Conservation (phyloP, 768 basidiomycete genomes). For the Auriscalpium orientale region DNA sequence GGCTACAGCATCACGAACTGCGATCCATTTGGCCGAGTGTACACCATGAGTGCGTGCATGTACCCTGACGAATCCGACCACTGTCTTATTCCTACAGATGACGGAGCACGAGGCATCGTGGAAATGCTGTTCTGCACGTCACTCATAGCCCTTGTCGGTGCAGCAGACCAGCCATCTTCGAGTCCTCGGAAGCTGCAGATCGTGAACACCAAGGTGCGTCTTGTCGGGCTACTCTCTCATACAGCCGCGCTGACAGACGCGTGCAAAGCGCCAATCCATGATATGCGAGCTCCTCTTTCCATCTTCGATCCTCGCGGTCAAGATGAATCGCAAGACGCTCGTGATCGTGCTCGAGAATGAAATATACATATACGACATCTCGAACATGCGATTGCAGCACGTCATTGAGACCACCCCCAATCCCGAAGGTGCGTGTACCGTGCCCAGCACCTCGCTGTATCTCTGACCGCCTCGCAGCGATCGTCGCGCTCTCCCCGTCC, state of each 20-base stretch:
- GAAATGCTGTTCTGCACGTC: constrained; percentile 99
- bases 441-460: neutral
- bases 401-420: constrained; percentile 97
- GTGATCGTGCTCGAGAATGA: constrained; percentile 96
- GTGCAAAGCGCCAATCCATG: constrained; percentile 70
- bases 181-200: constrained; percentile 94
- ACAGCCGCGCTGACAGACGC: constrained; percentile 29
- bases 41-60: constrained; percentile 77
- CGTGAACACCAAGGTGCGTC: constrained; percentile 90
- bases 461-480: constrained; percentile 45
- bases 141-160: constrained; percentile 92
- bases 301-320: constrained; percentile 93
- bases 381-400: constrained; percentile 94
- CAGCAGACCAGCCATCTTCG: constrained; percentile 84
- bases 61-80: neutral
- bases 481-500: constrained; percentile 90
- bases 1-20: constrained; percentile 98
- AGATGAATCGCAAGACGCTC: constrained; percentile 93
- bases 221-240: neutral
- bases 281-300: constrained; percentile 99
- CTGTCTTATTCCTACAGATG: constrained; percentile 41
- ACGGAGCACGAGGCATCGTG: constrained; percentile 91
- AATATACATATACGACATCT: constrained; percentile 98
- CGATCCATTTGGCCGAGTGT: constrained; percentile 95
- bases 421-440: constrained; percentile 67